Evolutionary conservation across 306 rosid species (phyloP).

Genomic region (Astragalus glycyphyllos): DNA sequence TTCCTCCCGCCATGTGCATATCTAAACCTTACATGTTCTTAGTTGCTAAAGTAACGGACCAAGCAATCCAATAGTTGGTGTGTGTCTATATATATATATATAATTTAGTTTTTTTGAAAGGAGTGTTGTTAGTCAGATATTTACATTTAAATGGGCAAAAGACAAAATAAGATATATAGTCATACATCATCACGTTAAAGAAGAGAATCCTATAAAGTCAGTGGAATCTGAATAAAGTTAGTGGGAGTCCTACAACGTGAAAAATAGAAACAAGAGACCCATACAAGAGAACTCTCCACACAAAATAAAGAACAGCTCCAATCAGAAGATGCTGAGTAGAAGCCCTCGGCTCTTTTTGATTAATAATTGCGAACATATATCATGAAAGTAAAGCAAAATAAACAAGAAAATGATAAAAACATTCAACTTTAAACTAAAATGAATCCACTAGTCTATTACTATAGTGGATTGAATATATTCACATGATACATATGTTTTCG

Average conservation of each 20-base stretch:
- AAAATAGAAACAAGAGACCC: slow-evolving; percentile 26
- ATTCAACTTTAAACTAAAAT: background rate
- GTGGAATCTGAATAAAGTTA: slow-evolving; percentile 42
- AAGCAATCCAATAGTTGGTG: too few relatives aligned
- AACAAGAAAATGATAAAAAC: slow-evolving; percentile 21
- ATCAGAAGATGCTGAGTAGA: slow-evolving; percentile 38
- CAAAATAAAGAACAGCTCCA: slow-evolving; percentile 27
- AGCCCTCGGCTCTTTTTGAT: slow-evolving; percentile 14
- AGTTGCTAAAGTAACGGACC: too few relatives aligned
- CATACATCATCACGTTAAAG: slow-evolving; percentile 34
- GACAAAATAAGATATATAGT: slow-evolving; percentile 3
- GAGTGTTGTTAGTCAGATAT: too few relatives aligned
- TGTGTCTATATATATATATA: too few relatives aligned
- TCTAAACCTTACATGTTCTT: too few relatives aligned
- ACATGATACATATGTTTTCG: background rate
- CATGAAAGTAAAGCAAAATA: slow-evolving; percentile 31
- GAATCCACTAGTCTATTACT: background rate
- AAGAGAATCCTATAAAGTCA: slow-evolving; percentile 31
- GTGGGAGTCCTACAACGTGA: slow-evolving; percentile 28
- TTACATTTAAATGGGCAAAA: background rate
- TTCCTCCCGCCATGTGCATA: too few relatives aligned
- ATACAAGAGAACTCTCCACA: slow-evolving; percentile 19
- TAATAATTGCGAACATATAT: slow-evolving; percentile 27
- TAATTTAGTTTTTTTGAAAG: too few relatives aligned
- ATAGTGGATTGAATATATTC: slow-evolving; percentile 6